phyloP scores from a whole-genome alignment of 2,329 filamentous ascomycete species.

The Aspergillus ibericus region DNA sequence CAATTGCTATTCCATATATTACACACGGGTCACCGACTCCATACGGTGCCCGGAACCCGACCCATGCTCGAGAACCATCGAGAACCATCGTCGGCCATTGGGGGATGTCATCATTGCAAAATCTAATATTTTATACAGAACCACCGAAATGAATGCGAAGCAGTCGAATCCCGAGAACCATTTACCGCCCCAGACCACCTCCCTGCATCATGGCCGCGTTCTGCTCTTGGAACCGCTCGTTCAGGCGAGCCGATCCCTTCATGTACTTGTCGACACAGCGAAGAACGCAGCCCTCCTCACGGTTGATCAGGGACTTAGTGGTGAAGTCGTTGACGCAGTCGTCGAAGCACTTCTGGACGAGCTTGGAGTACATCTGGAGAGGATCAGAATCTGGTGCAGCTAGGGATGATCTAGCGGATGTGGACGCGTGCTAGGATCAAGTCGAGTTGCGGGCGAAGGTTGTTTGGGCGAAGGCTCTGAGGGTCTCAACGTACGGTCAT shows the following conservation, averaged over 20 bases:
- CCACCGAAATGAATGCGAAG: conserved; percentile 11
- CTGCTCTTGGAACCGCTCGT: conserved; percentile 82
- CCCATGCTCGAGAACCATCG: not conserved
- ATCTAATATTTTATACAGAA: conserved; percentile 22
- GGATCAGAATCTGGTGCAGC: conserved; percentile 3
- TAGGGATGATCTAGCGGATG: not conserved
- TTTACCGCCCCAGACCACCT: conserved; percentile 40
- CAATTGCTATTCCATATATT: not conserved
- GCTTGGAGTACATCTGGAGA: conserved; percentile 63
- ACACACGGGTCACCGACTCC: not conserved
- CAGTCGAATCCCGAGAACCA: conserved; percentile 3
- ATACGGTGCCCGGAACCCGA: not conserved
- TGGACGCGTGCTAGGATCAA: not conserved
- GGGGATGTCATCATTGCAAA: conserved; percentile 22
- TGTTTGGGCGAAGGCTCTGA: not conserved
- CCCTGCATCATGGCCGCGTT: conserved; percentile 66
- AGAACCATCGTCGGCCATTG: conserved; percentile 1
- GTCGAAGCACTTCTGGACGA: conserved; percentile 74
- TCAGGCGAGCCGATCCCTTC: conserved; percentile 84
- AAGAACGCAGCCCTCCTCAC: conserved; percentile 88
- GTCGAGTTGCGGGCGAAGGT: not conserved
- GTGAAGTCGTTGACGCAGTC: conserved; percentile 98
- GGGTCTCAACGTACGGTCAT: conserved; percentile 71
- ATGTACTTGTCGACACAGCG: conserved; percentile 96
- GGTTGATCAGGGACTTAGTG: conserved; percentile 84